Evolutionary conservation across 192 early-diverging fungal species (phyloP).

Genomic region (Podila horticola): DNA sequence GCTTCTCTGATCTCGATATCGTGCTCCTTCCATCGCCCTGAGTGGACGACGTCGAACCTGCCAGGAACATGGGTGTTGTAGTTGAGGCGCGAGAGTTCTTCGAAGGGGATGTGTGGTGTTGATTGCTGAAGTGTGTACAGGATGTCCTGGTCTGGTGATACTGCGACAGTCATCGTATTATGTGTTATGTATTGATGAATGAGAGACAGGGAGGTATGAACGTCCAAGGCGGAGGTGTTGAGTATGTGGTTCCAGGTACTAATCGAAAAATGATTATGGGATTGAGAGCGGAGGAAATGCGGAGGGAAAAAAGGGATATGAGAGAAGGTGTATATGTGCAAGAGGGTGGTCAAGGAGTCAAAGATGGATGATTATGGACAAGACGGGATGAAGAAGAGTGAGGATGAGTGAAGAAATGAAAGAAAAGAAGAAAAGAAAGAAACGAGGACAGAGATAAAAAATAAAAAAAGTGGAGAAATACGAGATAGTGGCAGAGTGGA

Average conservation of each 20-base stretch:
- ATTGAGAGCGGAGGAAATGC: not conserved
- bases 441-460: not conserved
- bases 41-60: conserved; percentile 19
- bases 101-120: conserved; percentile 24
- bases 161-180: conserved; percentile 29
- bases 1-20: conserved; percentile 31
- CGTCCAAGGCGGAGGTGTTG: not conserved
- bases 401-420: not conserved
- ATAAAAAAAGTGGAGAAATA: conserved; percentile 3
- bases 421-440: not conserved
- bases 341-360: not conserved
- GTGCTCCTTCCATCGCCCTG: conserved; percentile 40
- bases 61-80: conserved; percentile 38
- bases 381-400: not conserved
- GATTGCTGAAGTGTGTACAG: conserved; percentile 16
- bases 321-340: not conserved
- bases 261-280: not conserved
- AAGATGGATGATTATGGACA: not conserved
- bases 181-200: conserved; percentile 4
- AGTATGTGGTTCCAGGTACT: not conserved
- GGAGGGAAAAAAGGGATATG: not conserved
- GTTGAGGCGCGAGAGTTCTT: conserved; percentile 21
- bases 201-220: no score
- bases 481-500: not conserved
- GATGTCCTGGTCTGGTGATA: conserved; percentile 22